These are phyloP conservation scores for Penicillium glabrum DNA, from an alignment of 2,329 filamentous ascomycete species.

Conservation along the genomic window DNA sequence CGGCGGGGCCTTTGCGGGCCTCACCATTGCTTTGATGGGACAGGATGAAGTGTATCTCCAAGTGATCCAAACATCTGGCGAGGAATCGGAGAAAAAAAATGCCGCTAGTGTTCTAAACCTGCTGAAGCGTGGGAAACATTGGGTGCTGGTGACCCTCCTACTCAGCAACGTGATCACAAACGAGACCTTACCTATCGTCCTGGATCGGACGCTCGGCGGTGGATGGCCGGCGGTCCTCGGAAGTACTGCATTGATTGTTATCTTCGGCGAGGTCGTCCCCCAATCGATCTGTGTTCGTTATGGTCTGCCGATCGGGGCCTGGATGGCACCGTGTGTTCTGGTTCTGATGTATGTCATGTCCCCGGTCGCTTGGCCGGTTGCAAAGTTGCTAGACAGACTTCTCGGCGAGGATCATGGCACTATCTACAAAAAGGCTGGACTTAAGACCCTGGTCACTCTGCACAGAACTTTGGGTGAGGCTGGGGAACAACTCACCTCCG, in stretches of 20 bases:
- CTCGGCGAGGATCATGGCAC: slow-evolving; percentile 95
- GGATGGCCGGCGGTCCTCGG: slow-evolving; percentile 92
- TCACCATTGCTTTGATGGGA: slow-evolving; percentile 70
- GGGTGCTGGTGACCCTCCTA: slow-evolving; percentile 92
- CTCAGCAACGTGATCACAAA: slow-evolving; percentile 98
- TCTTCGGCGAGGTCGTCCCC: slow-evolving; percentile 94
- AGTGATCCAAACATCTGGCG: slow-evolving; percentile 82
- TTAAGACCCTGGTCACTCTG: slow-evolving; percentile 93
- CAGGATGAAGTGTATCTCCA: slow-evolving; percentile 96
- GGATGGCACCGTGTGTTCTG: slow-evolving; percentile 85
- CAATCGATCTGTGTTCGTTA: slow-evolving; percentile 97
- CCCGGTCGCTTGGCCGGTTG: slow-evolving; percentile 89
- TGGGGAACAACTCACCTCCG: slow-evolving; percentile 85
- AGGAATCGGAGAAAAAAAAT: slow-evolving; percentile 82
- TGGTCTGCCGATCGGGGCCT: slow-evolving; percentile 90
- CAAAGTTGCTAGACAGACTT: slow-evolving; percentile 89
- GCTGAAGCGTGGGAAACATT: slow-evolving; percentile 88
- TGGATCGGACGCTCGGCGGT: slow-evolving; percentile 90
- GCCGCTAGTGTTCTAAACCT: slow-evolving; percentile 78
- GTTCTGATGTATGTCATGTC: slow-evolving; percentile 88
- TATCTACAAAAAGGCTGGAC: slow-evolving; percentile 94
- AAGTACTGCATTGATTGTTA: slow-evolving; percentile 93
- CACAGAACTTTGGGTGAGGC: slow-evolving; percentile 88
- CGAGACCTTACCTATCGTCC: slow-evolving; percentile 90
- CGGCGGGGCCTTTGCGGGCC: slow-evolving; percentile 88